Evolutionary conservation across 1,284 basidiomycete genomes (phyloP), one percentile per base, ranked within the genome.

Genomic region (Cryptococcus neoformans): DNA sequence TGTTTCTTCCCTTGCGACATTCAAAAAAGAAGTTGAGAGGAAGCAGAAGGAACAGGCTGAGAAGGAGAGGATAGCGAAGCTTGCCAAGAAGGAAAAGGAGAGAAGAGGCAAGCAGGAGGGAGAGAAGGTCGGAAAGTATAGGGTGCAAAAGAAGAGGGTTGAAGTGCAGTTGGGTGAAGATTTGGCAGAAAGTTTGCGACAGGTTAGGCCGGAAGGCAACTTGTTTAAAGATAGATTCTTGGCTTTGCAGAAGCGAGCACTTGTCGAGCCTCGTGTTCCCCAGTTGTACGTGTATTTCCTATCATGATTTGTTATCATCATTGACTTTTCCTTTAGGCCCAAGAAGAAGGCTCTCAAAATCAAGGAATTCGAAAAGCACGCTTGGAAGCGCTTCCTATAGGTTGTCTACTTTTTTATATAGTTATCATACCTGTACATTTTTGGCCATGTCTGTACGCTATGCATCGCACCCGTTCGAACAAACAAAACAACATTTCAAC

Each of bases 81-180:
- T 68, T 40, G 66, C 87, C 2, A 87, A 85, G 70, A 80, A 84
- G 56, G 85, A 91, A 66, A 80, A 84, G 58, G 80, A 82, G 58
- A 88, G 85, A 64, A 36, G 66, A 38, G 66, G 66, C 35, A 64
- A 66, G 47, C 62, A 58, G 11, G 78, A 83, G 79, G 45, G 90
- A 85, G 40, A 85, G 74, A 83, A 83, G 72, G 63, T 95, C 6
- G 88, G 92, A 28, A 90, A 87, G 75, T 84, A 91, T 68, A 81
- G 83, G 47, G 87, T 96, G 0, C 85, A 84, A 1, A 84, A 85
- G 63, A 82, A 80, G 6, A 80, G 83, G 28, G 82, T 93, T 7
- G 87, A 88, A 49, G 92, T 97, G 12, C 94, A 97, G 76, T 83
- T 95, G 0, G 90, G 90, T 5, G 93, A 97, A 64, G 92, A 98